Evolutionary conservation across 1,284 basidiomycete genomes (phyloP), one percentile per base, ranked within the genome.

Genomic region (Cryptococcus sp.): DNA sequence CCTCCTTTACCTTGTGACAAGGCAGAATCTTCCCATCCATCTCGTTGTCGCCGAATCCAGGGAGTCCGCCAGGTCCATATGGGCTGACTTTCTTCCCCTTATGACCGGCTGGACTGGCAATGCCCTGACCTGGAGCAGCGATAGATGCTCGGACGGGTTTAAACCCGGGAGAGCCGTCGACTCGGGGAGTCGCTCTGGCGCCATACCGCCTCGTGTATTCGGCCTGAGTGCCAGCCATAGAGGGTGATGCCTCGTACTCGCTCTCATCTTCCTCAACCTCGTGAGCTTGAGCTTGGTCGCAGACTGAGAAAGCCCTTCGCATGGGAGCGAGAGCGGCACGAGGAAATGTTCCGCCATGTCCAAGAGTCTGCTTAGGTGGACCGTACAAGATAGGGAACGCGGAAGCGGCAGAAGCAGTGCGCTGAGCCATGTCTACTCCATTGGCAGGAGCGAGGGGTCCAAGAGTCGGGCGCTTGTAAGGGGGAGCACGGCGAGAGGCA

Each of bases 21-120:
- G 95, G 94, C 54, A 99, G 77, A 59, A 95, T 85, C 80, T 99
- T 99, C 47, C 93, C 93, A 62, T 88, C 83, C 23, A 89, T 85
- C 76, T 97, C 93, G 68, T 93, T 92, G 68, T 92, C 89, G n/a
- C 93, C 89, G 74, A 94, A 94, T 0, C 91, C 87, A 53, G 86
- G 85, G 59, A 89, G 70, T 23, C 85, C 86, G 37, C 66, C 61
- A n/a, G 59, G 55, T 4, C 63, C 68, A 55, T 66, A 67, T 11
- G 63, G 64, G 50, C 63, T 67, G 8, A 48, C 47, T 52, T 64
- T 65, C 54, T 66, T 68, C 29, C 60, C 56, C 44, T 64, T 67
- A 16, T 37, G 29, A 11, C 57, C 46, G 16, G 25, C 43, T 11
- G 68, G 64, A 43, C 60, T 63, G n/a, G 61, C 54, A 8, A 56